Evolutionary conservation across 192 early-diverging fungal species (phyloP), one percentile per base, ranked within the genome.

Genomic region (Physocladia obscura): DNA sequence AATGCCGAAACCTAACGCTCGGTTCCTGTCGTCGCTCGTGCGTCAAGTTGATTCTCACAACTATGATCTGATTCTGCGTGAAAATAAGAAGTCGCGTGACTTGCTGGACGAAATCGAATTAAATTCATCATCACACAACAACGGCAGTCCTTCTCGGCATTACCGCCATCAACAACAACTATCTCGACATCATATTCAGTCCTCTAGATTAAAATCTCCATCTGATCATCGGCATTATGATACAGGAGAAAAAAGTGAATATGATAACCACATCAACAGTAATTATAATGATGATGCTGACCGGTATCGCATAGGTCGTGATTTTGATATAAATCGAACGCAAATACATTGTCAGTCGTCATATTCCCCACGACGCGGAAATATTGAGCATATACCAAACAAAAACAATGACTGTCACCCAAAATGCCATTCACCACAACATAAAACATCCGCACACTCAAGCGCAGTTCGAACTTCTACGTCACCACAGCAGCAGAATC

Each of bases 11-110:
- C 70, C 78, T 6, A 83, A 83, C 54, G 82, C 54, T 29, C 58
- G 77, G 11, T 83, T 83, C 54, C 70, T 83, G 37, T 56, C 70
- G 4, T 63, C 52, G 19, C 65, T 83, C 17, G 71, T 83, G 21
- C 49, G 60, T 26, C 69, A 62, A 50, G 81, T 79, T 2, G 76
- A 81, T 55, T 31, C 36, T 22, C 82, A 83, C 64, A 83, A 83
- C 70, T 74, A 83, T 26, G 69, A 67, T 15, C 61, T 83, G 47
- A 49, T 83, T 21, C 36, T 67, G 30, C 50, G 78, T 26, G 37
- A 56, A 26, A 60, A 74, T 27, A 29, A 58, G 40, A 49, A 60
- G 34, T 71, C 62, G 1, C 39, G 38, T 0, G 74, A 70, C 15
- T 30, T 34, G 39, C 30, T 52, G 56, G 52, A 60, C 70, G 49